Evolutionary conservation across 768 basidiomycete genomes (phyloP).

Genomic region (Mycena capillaripes): DNA sequence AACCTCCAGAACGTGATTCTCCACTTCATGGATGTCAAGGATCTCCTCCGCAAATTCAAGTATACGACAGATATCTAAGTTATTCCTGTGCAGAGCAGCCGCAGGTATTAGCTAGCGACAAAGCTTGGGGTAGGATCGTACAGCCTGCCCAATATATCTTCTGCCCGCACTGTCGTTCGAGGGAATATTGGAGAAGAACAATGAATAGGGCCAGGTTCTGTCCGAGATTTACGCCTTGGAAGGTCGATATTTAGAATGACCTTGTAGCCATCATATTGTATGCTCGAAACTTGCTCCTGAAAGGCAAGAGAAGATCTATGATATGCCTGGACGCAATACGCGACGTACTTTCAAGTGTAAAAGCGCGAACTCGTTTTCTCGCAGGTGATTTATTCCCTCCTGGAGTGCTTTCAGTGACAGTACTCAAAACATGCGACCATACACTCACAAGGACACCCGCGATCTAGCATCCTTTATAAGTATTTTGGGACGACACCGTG

Average conservation of each 20-base stretch:
- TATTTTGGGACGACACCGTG: no score
- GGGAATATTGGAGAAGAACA: background rate
- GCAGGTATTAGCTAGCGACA: background rate
- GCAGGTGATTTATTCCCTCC: background rate
- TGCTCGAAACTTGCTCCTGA: background rate
- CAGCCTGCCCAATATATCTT: no score
- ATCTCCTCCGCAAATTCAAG: background rate
- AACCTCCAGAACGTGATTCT: background rate
- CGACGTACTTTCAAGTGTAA: background rate
- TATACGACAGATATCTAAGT: background rate
- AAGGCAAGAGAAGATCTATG: no score
- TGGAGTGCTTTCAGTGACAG: background rate
- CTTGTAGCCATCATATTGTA: background rate
- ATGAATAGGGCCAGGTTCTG: background rate
- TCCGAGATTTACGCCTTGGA: background rate
- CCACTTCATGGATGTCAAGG: background rate
- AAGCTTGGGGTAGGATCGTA: background rate
- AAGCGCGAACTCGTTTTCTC: background rate
- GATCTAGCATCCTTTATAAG: no score
- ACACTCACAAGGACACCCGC: background rate
- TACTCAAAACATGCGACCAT: background rate
- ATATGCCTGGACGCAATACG: background rate
- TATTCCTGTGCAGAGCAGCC: background rate
- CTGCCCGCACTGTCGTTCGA: background rate
- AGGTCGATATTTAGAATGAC: slow-evolving; percentile 4